Evolutionary conservation across 1,139 yeast genomes (phyloP), one percentile per base, ranked within the genome.

Genomic region (Taiozyma sp.): DNA sequence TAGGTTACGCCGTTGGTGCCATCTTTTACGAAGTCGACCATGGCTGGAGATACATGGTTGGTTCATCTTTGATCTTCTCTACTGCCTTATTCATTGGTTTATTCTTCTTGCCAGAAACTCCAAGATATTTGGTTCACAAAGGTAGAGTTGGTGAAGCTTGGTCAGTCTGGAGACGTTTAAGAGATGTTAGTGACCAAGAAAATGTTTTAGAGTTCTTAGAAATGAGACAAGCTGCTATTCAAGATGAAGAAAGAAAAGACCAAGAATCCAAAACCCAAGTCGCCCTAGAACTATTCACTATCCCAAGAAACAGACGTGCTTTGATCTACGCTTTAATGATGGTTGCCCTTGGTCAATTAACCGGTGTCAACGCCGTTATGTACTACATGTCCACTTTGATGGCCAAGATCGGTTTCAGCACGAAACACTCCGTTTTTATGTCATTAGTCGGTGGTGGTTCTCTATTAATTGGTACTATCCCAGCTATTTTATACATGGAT

Each of bases 391-490:
- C 83, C 42, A 75, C 75, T 2, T 67, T 80, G 61, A 75, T 80
- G 80, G 59, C 53, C 3, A 63, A 68, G 28, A 76, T 77, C 54
- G 81, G 81, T 4, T 77, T 77, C 61, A 50, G 60, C 48, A 60
- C 62, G 11, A 75, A 75, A 56, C 65, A 70, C 50, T 65, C 80
- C 21, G 80, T 77, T 9, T 76, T 76, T 59, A 77, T 77, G 81
- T 77, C 81, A 8, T 69, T 77, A 62, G 85, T 81, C 21, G 85
- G 85, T 50, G 85, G 85, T 59, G 85, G 83, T 24, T 70, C 85
- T 2, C 67, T 81, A 49, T 63, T 81, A 51, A 44, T 81, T 21
- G 85, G 85, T 59, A 76, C 85, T 8, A 79, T 81, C 56, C 86
- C 86, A 8, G 85, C 83, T 11, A 75, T 80, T 50, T 60, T 79